Base-by-base conservation (phyloP, 2,329 filamentous ascomycete species). In the Sporothrix curviconia region DNA sequence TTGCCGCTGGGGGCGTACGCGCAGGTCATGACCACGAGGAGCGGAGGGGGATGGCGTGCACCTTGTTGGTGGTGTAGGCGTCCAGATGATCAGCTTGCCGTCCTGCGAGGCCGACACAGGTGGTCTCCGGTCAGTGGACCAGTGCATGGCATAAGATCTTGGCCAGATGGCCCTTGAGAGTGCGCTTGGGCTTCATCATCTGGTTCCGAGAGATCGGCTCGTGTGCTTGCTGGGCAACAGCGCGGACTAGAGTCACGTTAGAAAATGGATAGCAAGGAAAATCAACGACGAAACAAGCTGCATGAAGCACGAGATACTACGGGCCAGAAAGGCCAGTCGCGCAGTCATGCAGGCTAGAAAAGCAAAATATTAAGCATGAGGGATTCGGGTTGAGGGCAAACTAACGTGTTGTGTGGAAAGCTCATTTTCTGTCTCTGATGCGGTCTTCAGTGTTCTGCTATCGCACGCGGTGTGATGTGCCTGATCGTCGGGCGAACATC, bases 111-210 rank as follows among this genome's bases (percentile, higher is more conserved):
- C 94, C 12, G 94, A 97, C 54, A 99, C 94, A 61, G 97, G 84
- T 75, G 97, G 94, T 74, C 94, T 86, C 70, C 94, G 86, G 76
- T 99, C 94, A 63, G 94, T 99, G 34, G 94, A 97, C 94, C 94
- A 99, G 79, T 99, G 94, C 94, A 99, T 99, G 68, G 94, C 94
- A 75, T 99, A 99, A n/a, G 69, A 99, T 99, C 79, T 99, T 99
- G 68, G 94, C 94, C 65, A 99, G 78, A 81, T 99, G 94, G 64
- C 94, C 94, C 79, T 97, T 97, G 65, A 99, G 81, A 52, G 92
- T 96, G 68, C 91, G 89, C 79, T 95, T 94, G 64, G 92, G 89
- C 81, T 94, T 95, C 94, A 99, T 97, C 71, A 92, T 83, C 71
- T 85, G 82, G 74, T 95, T 94, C 74, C 89, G 88, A 64, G 92